Base-by-base conservation (phyloP, 139 green algal genomes). In the Raphidocelis subcapitata region DNA sequence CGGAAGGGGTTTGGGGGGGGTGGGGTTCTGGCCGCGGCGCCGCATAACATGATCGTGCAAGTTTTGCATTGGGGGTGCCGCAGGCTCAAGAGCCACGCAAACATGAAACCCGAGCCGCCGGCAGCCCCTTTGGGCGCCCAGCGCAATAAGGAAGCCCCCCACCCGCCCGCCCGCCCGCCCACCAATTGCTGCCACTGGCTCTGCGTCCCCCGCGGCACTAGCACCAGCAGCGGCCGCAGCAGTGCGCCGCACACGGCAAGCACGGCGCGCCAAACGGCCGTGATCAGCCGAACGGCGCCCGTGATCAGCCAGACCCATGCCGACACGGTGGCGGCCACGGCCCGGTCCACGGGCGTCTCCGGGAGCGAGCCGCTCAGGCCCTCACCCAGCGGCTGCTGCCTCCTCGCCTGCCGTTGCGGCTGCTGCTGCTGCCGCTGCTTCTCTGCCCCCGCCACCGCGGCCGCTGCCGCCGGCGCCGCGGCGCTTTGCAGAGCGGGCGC, bases 181-280 rank as follows among this genome's bases (percentile, higher is more conserved):
- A 75, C 69, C 69, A 67, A 28, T 28, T 67, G 65, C 18, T 47
- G 29, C n/a, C 67, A 26, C 26, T 67, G 37, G 14, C 26, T n/a
- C 5, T 26, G 37, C 26, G 69, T 31, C 10, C 31, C 35, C 10
- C n/a, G 2, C 18, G 33, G 56, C 12, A 54, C 32, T 3, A 67
- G 37, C 3, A 29, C 46, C 2, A 49, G 5, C 5, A 37, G 26
- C 3, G 69, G 69, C 5, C 21, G 41, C 41, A 67, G 56, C 69
- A 67, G 37, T 36, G 32, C 44, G 36, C 57, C 3, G 36, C 67
- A 5, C 28, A 67, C 16, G 10, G 24, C 41, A 14, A 67, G 46
- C 15, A 75, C 15, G 2, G 20, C 37, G 56, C 59, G 59, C 69
- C 69, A 67, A 1, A n/a, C 57, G 28, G 26, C 69, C 0, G 60